Evolutionary conservation across 257 asterid genomes (phyloP), one percentile per base, ranked within the genome.

Genomic region (Verbascum thapsus): DNA sequence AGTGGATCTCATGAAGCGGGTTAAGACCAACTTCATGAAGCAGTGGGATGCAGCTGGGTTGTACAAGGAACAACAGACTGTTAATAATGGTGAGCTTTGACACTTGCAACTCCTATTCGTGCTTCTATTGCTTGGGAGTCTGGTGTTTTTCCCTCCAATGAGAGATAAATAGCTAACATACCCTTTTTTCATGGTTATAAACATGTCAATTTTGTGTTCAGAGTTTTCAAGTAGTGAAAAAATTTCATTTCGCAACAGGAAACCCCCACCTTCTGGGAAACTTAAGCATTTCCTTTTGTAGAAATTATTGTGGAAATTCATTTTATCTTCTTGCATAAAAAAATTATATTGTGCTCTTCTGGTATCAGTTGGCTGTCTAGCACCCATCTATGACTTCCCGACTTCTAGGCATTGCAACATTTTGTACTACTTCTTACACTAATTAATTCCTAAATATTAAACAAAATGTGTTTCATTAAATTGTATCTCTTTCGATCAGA

Each of bases 1-100:
- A 19, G 4, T 83, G 84, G 86, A 80, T 60, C 86, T 83, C 65
- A 83, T 83, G 90, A 83, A 80, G 67, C 76, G 84, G 49, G 84
- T 78, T 64, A 83, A 75, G 75, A 76, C 63, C 68, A 78, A 73
- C 71, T 80, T 83, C 64, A 48, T 58, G 47, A 83, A 71, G 69
- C 72, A 72, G 65, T 83, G 90, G 90, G 55, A 60, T 52, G 80
- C 83, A 51, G 77, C 84, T 70, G 86, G 80, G 45, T 72, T 83
- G 74, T 73, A 70, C 69, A 61, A 63, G 44, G 84, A 80, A 41
- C 74, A 64, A n/a, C 44, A 61, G 13, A 72, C 70, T n/a, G 78
- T 78, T 65, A 78, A 40, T 71, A 67, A 49, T 61, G 75, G 76
- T 78, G 50, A 42, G 48, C 19, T 54, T 26, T 39, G n/a, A 13